Evolutionary conservation across 352 stramenopile species (phyloP), one percentile per base, ranked within the genome.

Genomic region (Phytophthora capsici): DNA sequence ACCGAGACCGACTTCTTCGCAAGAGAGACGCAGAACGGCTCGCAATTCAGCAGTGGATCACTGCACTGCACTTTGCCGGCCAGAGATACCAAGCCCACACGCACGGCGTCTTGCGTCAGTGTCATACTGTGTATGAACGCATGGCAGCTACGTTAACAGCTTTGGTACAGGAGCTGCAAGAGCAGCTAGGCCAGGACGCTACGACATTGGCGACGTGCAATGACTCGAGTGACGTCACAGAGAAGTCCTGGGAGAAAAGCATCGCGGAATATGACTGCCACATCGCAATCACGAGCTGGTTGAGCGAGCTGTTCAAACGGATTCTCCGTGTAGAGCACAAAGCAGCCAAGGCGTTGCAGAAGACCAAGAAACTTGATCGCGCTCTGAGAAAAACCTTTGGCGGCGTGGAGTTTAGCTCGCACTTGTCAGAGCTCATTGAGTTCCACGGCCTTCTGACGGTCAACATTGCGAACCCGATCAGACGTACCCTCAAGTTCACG

Each of bases 401-500:
- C 1, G 40, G 47, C 3, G 17, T 51, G 16, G 45, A 37, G 16
- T 45, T 73, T 22, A 49, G 28, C 7, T 47, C 60, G 19, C 56
- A 73, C 6, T 26, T 87, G 6, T 63, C 40, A 3, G 73, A 63
- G 12, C 45, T 82, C 2, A 52, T 72, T 32, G 38, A 71, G 20
- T 77, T 66, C 22, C 80, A 89, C 37, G 71, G 54, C 6, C 45
- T 82, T 28, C 56, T 81, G 34, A 77, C 65, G 8, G 61, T 72
- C 23, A 88, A 78, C 41, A 53, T 88, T 10, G 57, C 66, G 0
- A 75, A 89, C 32, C 78, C 78, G 25, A 87, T 89, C 48, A 56
- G 71, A 13, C 71, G 80, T 13, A 88, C 78, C 12, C 76, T 89
- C 30, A 71, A 75, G 30, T 83, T 84, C 46, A 84, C 80, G 2